phyloP scores from a whole-genome alignment of 202 grass and related monocot genomes.

The Panicum virgatum region DNA sequence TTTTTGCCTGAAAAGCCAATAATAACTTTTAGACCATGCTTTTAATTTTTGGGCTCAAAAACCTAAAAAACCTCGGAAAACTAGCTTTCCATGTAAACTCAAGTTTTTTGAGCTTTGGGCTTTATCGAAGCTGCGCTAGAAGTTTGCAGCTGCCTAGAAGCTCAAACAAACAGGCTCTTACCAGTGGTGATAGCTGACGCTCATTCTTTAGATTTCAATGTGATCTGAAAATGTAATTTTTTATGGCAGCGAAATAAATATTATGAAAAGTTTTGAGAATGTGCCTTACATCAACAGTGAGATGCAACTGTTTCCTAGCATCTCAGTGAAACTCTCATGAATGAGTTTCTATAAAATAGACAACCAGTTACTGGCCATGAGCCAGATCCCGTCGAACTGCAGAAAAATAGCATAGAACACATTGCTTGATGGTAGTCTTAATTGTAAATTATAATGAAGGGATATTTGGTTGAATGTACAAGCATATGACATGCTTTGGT shows the following conservation, averaged over 20 bases:
- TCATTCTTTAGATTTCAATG: background rate
- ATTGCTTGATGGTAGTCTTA: background rate
- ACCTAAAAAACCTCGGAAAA: too few species aligned
- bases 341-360: background rate
- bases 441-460: background rate
- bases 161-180: too few species aligned
- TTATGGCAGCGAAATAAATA: background rate
- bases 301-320: background rate
- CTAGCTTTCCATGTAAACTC: too few species aligned
- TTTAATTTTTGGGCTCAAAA: too few species aligned
- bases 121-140: too few species aligned
- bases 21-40: too few species aligned
- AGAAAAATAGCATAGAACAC: background rate
- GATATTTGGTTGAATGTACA: background rate
- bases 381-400: background rate
- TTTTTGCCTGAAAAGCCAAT: too few species aligned
- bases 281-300: background rate
- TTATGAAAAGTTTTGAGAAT: background rate
- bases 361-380: background rate
- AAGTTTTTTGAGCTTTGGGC: too few species aligned
- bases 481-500: background rate
- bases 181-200: background rate
- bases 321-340: background rate
- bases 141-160: too few species aligned
- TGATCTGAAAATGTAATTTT: background rate